Evolutionary conservation across 306 rosid genomes (phyloP), one percentile per base, ranked within the genome.

Genomic region (Notholithocarpus densiflorus): DNA sequence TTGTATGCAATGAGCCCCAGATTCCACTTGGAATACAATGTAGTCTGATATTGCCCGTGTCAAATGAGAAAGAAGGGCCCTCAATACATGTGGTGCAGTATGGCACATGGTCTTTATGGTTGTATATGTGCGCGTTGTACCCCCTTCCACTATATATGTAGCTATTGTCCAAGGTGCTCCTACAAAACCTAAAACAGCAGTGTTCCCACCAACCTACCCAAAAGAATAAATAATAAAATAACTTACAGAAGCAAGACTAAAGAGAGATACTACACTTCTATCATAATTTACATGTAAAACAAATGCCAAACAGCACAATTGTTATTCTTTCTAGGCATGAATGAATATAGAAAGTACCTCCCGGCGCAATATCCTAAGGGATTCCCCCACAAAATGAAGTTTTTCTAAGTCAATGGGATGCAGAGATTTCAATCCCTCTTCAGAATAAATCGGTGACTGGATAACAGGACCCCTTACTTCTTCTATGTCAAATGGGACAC

Each of bases 121-220:
- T 75, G 92, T 93, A 77, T 93, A 95, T 0, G 99, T 91, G 71
- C 98, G 89, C 23, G 99, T 91, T 32, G 93, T 90, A 75, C 96
- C 96, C 81, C 99, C 99, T 93, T 95, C 99, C 71, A 95, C 98
- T 56, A 95, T 91, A 80, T 95, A 95, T 24, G 99, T 95, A 56
- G 98, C 98, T 61, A 95, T 85, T 23, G 99, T 95, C 99, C 99
- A 95, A 23, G 99, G 99, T 29, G 98, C 99, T 82, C 99, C 99
- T 37, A 95, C 99, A 79, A 95, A 95, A 80, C 99, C 98, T 89
- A 95, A 93, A 81, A 93, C 90, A 68, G 99, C 98, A 56, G 99
- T 94, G 53, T 83, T 84, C 45, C 86, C 83, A 71, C 89, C 98
- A 80, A 95, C 98, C 99, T 95, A 83, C 20, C 72, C 27, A 71